Base-by-base conservation (phyloP, 345 rosid genomes). In the Citrus trifoliata region DNA sequence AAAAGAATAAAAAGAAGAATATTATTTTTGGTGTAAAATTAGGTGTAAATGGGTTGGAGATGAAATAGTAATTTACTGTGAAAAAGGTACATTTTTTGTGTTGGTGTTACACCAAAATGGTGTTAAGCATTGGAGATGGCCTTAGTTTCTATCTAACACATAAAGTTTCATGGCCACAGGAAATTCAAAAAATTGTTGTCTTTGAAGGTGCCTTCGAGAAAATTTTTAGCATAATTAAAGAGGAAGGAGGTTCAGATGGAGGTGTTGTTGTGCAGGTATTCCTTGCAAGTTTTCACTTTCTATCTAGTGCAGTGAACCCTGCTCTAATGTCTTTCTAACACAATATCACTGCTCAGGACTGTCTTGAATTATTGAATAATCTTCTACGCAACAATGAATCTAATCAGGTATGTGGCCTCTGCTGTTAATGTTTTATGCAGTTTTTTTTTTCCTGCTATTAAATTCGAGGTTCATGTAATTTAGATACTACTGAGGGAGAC, bases 191-290 rank as follows among this genome's bases (percentile, higher is more conserved):
- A 91, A 96, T 96, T 76, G 87, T 96, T 35, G 99, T 96, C 82
- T 96, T 96, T 70, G 98, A 96, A 92, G 98, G 98, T 79, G 98
- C 97, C 70, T 94, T 93, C 80, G 99, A 96, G 87, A 96, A 96
- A 77, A 90, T 90, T 10, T 96, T 96, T 85, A 90, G 98, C 82
- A 96, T 96, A 75, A 89, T 96, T 33, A 93, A 84, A 81, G 98
- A 96, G 83, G 99, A 96, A 87, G 99, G 99, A 30, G 98, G 93
- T 25, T 89, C 99, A 60, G 99, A 96, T 68, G 99, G 99, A 53
- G 99, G 97, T 82, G 97, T 96, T 65, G 98, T 96, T 76, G 99
- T 96, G 83, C 99, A 96, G 98, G 99, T 96, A 79, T 58, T 80
- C 42, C 58, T 70, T 67, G 42, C 35, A 25, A 35, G 40, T 65